Percentiles rank a stretch among this genome's conserved stretches.
Conservation (phyloP, 345 rosid genomes). For the Cardiospermum halicacabum region DNA sequence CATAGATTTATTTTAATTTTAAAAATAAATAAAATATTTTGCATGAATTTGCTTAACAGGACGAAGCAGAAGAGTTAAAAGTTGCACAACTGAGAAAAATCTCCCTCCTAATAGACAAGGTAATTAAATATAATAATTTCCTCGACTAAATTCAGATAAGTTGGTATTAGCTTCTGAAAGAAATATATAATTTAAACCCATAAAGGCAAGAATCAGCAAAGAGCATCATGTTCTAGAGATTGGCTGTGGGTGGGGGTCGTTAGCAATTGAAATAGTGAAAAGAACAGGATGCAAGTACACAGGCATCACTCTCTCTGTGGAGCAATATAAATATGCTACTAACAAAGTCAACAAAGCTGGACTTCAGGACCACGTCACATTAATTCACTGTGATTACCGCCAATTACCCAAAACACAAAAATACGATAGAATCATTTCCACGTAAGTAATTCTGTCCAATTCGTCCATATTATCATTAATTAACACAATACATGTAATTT, state of each 20-base stretch:
- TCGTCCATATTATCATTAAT: neutral
- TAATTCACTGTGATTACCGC: constrained; percentile 40
- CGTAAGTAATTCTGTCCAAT: constrained; percentile 37
- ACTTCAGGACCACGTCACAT: constrained; percentile 64
- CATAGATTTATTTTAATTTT: neutral
- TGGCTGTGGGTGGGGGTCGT: constrained; percentile 93
- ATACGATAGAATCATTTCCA: constrained; percentile 55
- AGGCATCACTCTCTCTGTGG: constrained; percentile 71
- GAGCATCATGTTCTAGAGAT: constrained; percentile 74
- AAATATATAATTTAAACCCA: neutral
- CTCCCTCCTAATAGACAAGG: constrained; percentile 64
- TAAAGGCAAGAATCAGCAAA: constrained; percentile 54
- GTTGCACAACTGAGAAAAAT: constrained; percentile 77
- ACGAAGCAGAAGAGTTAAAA: constrained; percentile 58
- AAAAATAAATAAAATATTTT: neutral
- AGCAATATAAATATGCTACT: constrained; percentile 70
- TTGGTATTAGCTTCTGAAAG: neutral
- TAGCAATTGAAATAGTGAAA: constrained; percentile 79
- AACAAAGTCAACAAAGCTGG: constrained; percentile 75
- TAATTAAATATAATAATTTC: constrained; percentile 15
- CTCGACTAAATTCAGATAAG: too few relatives aligned
- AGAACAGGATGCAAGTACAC: constrained; percentile 86
- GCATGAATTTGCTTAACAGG: constrained; percentile 24
- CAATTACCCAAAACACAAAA: neutral
- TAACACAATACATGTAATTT: neutral